Percentiles rank a stretch among this genome's conserved stretches.
Evolutionary conservation across 2,329 filamentous ascomycete species (phyloP).

Genomic region (Sarocladiaceae sp.): DNA sequence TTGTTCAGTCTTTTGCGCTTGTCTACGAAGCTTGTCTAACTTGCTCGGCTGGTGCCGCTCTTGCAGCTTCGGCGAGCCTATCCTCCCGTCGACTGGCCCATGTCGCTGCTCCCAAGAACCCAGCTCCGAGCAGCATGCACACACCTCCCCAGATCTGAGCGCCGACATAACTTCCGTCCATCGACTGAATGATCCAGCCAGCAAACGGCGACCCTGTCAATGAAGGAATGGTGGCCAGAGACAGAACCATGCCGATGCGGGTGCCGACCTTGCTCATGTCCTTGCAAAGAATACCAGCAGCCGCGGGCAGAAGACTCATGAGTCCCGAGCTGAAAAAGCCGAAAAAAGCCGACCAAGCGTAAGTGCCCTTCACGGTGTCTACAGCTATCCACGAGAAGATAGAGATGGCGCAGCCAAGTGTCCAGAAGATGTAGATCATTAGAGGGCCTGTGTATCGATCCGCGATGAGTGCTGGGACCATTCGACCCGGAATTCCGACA

Average conservation of each 20-base stretch:
- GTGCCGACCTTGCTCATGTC: constrained; percentile 51
- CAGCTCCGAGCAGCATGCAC: constrained; percentile 1
- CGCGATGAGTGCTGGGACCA: constrained; percentile 51
- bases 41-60: neutral
- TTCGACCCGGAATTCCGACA: constrained; percentile 50
- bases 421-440: constrained; percentile 49
- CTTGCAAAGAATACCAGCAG: constrained; percentile 38
- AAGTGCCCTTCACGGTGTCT: constrained; percentile 25
- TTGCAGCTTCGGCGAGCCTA: neutral
- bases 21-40: too few species aligned
- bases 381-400: constrained; percentile 53
- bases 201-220: constrained; percentile 52
- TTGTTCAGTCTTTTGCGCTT: neutral
- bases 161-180: constrained; percentile 33
- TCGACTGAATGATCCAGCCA: constrained; percentile 43
- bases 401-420: constrained; percentile 40
- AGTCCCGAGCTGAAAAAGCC: constrained; percentile 61
- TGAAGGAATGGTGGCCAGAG: constrained; percentile 49
- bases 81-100: constrained; percentile 1
- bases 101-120: neutral
- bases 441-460: constrained; percentile 50
- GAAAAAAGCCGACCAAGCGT: constrained; percentile 59
- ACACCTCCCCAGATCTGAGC: constrained; percentile 43
- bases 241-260: constrained; percentile 57
- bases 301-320: constrained; percentile 62